Conservation (phyloP, 2,329 filamentous ascomycete species). For the Fusarium musae region DNA sequence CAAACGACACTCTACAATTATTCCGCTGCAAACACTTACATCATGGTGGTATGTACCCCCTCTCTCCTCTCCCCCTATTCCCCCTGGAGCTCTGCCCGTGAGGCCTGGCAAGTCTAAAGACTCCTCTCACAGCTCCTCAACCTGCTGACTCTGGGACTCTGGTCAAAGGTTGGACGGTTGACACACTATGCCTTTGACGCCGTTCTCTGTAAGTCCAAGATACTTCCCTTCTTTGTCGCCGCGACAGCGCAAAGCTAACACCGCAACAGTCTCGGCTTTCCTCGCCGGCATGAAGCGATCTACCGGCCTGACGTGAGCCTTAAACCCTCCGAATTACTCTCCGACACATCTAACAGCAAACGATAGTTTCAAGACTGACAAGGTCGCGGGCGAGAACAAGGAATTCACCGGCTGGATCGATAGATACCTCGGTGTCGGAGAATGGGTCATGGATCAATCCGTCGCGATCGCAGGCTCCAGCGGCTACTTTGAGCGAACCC, state of each 20-base stretch:
- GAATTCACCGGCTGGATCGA: conserved; percentile 89
- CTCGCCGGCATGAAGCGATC: conserved; percentile 97
- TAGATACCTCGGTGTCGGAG: conserved; percentile 92
- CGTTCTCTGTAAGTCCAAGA: conserved; percentile 76
- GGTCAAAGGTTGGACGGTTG: conserved; percentile 87
- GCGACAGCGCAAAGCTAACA: conserved; percentile 1
- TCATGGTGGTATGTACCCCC: conserved; percentile 49
- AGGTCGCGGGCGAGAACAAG: conserved; percentile 81
- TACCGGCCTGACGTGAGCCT: conserved; percentile 93
- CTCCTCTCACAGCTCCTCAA: conserved; percentile 66
- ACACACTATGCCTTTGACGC: conserved; percentile 97
- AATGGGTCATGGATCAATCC: conserved; percentile 98
- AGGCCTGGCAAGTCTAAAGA: conserved; percentile 49
- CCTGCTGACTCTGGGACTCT: conserved; percentile 75
- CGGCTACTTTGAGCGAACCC: conserved; percentile 89
- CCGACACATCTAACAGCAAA: conserved; percentile 35
- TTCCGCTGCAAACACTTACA: conserved; percentile 19
- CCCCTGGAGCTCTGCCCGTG: conserved; percentile 35
- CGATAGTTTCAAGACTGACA: conserved; percentile 86
- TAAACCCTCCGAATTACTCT: background rate
- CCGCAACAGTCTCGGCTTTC: conserved; percentile 84
- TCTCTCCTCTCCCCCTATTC: background rate
- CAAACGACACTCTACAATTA: background rate
- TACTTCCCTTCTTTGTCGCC: background rate
- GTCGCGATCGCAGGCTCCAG: conserved; percentile 90